Evolutionary conservation across 169 alveolate species (phyloP), one percentile per base, ranked within the genome.

Genomic region (Babesia gibsoni): DNA sequence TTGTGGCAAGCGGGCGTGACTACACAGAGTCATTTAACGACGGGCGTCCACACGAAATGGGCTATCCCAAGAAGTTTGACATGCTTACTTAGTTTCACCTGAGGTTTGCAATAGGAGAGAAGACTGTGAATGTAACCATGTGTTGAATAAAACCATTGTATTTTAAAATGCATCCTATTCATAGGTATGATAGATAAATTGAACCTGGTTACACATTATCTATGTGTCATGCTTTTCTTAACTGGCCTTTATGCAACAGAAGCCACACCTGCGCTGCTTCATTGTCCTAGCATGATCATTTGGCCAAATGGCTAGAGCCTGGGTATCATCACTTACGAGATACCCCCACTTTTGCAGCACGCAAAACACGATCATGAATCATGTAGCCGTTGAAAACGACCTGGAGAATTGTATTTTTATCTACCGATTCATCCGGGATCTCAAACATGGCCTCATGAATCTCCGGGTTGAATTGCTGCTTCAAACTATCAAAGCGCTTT

Each of bases 401-500:
- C 41, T 91, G 93, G 25, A 91, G 92, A 0, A 95, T 89, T 16
- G 90, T 88, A 29, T 93, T 93, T 30, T 86, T 84, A 39, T 88
- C 94, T 53, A 74, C 87, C 9, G 84, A 83, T 3, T 88, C 86
- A 52, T 91, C 96, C 39, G 79, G 90, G 39, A 95, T 89, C 72
- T 91, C 90, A 69, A 91, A 92, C 65, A 95, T 84, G 12, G 98
- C 97, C 66, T 95, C 98, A 69, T 94, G 97, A 49, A 88, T 65
- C 52, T 90, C 88, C 1, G 98, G 97, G 82, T 95, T 92, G 80
- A 95, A 95, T 30, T 77, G 85, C 79, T 94, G 94, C 36, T 92
- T 93, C 39, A 82, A 45, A 35, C 94, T 92, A 42, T 93, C 88
- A 75, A 91, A 84, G 53, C 90, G 84, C 45, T 86, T 82, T 18